These are phyloP conservation scores for Mikania micrantha DNA, from an alignment of 129 eudicot genomes.

Conservation along the genomic window DNA sequence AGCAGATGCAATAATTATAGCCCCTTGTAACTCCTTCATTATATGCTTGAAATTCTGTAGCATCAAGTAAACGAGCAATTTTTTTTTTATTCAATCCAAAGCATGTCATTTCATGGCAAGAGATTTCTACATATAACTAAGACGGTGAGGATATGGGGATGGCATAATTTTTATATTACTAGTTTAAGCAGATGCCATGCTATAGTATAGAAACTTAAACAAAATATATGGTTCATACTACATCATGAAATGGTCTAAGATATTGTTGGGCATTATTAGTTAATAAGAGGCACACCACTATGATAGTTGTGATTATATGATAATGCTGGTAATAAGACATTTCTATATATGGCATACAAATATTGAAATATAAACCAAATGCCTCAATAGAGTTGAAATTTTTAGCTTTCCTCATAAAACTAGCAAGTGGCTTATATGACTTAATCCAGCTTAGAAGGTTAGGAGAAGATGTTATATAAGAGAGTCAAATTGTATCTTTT, in stretches of 20 bases:
- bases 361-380: background rate
- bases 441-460: too few relatives aligned
- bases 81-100: background rate
- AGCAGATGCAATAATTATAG: conserved; percentile 79
- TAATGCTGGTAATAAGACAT: background rate
- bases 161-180: background rate
- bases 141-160: background rate
- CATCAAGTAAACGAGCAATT: background rate
- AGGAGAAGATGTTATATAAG: too few relatives aligned
- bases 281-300: background rate
- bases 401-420: background rate
- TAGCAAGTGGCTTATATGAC: too few relatives aligned
- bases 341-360: background rate
- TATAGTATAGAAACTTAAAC: background rate
- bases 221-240: background rate
- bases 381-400: background rate
- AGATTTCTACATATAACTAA: background rate
- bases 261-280: background rate
- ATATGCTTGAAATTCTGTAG: conserved; percentile 92
- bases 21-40: conserved; percentile 96
- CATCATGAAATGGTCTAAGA: background rate
- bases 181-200: background rate
- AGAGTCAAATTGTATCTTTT: too few relatives aligned
- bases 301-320: background rate
- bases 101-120: conserved; percentile 4